Base-by-base conservation (phyloP, 768 basidiomycete species). In the Leccinum imitatum region DNA sequence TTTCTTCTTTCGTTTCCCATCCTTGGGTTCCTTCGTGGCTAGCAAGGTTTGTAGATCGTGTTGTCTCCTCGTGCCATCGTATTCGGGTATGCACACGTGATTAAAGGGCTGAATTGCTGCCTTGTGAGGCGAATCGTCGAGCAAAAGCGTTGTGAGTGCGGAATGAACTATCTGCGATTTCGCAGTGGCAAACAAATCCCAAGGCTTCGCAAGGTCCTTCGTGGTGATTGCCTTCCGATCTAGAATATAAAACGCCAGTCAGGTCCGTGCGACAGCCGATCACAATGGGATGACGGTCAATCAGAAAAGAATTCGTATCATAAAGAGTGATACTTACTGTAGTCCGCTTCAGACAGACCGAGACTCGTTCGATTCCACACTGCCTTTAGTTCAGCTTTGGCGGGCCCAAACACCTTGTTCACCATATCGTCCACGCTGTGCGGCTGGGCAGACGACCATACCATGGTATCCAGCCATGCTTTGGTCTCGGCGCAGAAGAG, bases 401-500 rank as follows among this genome's bases (percentile, higher is more conserved):
- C 56, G 5, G 74, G 66, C 11, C 78, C 83, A 68, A 93, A 91
- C 35, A 81, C 79, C 37, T 76, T 78, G 21, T 81, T 70, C 0
- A 90, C 87, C 92, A 94, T 93, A 64, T 87, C 85, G 0, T 75
- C 71, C 9, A 92, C 91, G 68, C 84, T 91, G 53, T 87, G 86
- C 2, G 91, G 90, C 67, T 92, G 90, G 4, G 92, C 92, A 3
- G 88, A 90, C 67, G 88, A 90, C 92, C 92, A 95, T 4, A 95
- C 82, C 89, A 93, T 93, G 4, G 88, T 86, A 59, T 92, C 89
- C 19, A 93, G 79, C 88, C 90, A 91, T 14, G 67, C 65, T 35
- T 73, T 76, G n/a, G 86, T 90, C 17, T 76, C 64, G 0, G 80
- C 74, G 53, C 86, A 83, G 63, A 91, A 86, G 2, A 92, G 72